phyloP scores from a whole-genome alignment of 106 monocot genomes.

The Allium sativum region DNA sequence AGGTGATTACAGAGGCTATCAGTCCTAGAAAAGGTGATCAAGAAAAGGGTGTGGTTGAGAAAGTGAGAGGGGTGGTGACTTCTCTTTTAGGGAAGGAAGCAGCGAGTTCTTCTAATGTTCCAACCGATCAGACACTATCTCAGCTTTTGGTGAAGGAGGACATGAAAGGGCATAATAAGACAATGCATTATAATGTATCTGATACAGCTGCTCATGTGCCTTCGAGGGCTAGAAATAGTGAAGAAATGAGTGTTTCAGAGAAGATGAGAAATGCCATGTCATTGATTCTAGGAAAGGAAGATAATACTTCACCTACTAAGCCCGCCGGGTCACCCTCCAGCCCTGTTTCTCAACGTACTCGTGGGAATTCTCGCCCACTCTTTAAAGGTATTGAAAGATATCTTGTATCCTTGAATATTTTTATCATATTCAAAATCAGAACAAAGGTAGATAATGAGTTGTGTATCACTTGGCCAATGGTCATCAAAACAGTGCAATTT shows the following conservation, averaged over 20 bases:
- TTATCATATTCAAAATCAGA: no score
- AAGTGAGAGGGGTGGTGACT: conserved; percentile 24
- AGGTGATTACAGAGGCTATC: conserved; percentile 49
- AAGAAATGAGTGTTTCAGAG: conserved; percentile 26
- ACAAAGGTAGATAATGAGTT: no score
- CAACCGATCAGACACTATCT: background rate
- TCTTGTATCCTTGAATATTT: background rate
- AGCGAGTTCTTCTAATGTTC: background rate
- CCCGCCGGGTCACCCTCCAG: no score
- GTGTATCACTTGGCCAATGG: no score
- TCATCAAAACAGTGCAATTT: no score
- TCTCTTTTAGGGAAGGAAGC: conserved; percentile 16
- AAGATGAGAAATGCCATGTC: conserved; percentile 27
- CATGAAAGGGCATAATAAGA: no score
- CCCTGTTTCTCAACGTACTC: background rate
- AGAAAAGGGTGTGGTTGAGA: conserved; percentile 29
- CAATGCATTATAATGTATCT: no score
- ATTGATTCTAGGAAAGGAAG: conserved; percentile 17
- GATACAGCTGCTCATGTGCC: no score
- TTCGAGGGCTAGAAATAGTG: background rate
- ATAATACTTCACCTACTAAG: background rate
- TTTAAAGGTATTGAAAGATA: background rate
- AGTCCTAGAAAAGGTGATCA: conserved; percentile 20
- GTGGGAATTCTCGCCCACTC: background rate
- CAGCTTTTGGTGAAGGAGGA: background rate